Conservation (phyloP, 1,284 basidiomycete genomes). For the Ganoderma lingzhi region DNA sequence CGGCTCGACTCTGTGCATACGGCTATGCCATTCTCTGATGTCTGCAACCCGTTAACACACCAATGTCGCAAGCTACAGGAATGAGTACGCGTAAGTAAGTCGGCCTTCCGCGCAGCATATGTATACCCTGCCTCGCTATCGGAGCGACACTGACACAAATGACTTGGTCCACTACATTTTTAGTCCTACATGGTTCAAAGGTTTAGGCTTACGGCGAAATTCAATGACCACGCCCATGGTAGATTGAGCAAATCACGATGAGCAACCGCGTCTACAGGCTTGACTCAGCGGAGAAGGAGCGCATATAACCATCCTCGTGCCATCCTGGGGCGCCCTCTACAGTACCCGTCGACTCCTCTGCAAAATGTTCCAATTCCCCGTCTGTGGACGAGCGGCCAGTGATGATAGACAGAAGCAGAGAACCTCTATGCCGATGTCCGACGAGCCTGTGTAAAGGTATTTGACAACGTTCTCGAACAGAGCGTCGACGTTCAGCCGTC, state of each 20-base stretch:
- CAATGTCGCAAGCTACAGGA: neutral
- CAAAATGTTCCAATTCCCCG: constrained; percentile 2
- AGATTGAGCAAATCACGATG: neutral
- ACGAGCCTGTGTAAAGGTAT: neutral
- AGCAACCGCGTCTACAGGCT: neutral
- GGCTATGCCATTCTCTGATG: no score
- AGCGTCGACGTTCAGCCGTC: neutral
- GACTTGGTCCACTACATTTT: neutral
- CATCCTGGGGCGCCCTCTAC: neutral
- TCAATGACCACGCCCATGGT: neutral
- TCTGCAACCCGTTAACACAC: neutral
- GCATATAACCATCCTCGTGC: neutral
- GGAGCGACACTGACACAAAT: neutral
- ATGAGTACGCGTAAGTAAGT: neutral
- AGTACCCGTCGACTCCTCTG: neutral
- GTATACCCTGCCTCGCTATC: neutral
- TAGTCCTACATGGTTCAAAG: neutral
- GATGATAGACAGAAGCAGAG: neutral
- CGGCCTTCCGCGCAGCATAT: neutral
- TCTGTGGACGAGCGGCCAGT: neutral
- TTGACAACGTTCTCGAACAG: neutral
- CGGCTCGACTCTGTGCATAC: no score
- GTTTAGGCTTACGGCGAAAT: neutral
- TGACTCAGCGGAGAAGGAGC: constrained; percentile 1
- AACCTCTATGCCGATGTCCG: neutral